Percentiles rank a stretch among this genome's conserved stretches.
phyloP scores from a whole-genome alignment of 2,329 filamentous ascomycete species.

The Penicillium polonicum region DNA sequence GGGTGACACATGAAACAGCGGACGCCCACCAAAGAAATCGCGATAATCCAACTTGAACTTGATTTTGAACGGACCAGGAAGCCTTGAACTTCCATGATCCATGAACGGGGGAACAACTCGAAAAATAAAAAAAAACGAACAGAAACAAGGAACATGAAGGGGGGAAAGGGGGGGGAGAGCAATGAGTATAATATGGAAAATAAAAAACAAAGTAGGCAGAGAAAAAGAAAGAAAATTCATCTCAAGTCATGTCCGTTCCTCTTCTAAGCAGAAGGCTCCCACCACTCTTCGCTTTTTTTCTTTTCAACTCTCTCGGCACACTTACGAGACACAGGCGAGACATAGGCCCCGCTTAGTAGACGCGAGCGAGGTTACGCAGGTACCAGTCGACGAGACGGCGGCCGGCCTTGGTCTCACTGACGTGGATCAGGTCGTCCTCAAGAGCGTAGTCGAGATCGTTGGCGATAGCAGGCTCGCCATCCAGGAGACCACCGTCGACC shows the following conservation, averaged over 20 bases:
- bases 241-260: constrained; percentile 30
- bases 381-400: constrained; percentile 99
- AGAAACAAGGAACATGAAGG: constrained; percentile 12
- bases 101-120: constrained; percentile 14
- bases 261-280: constrained; percentile 21
- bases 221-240: constrained; percentile 30
- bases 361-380: constrained; percentile 90
- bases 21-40: constrained; percentile 28
- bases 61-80: constrained; percentile 21
- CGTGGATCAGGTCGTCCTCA: constrained; percentile 95
- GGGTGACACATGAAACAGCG: constrained; percentile 24
- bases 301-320: constrained; percentile 18
- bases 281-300: constrained; percentile 24
- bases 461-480: constrained; percentile 88
- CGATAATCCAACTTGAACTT: constrained; percentile 23
- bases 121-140: constrained; percentile 14
- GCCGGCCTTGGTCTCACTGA: constrained; percentile 97
- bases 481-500: constrained; percentile 83
- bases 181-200: constrained; percentile 21
- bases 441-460: constrained; percentile 97
- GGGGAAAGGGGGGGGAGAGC: constrained; percentile 1
- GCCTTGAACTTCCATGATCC: constrained; percentile 13
- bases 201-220: constrained; percentile 23
- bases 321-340: constrained; percentile 15
- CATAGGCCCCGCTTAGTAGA: constrained; percentile 62